These are phyloP conservation scores for Fusarium bactridioides DNA, from an alignment of 2,329 filamentous ascomycete genomes.

Conservation along the genomic window DNA sequence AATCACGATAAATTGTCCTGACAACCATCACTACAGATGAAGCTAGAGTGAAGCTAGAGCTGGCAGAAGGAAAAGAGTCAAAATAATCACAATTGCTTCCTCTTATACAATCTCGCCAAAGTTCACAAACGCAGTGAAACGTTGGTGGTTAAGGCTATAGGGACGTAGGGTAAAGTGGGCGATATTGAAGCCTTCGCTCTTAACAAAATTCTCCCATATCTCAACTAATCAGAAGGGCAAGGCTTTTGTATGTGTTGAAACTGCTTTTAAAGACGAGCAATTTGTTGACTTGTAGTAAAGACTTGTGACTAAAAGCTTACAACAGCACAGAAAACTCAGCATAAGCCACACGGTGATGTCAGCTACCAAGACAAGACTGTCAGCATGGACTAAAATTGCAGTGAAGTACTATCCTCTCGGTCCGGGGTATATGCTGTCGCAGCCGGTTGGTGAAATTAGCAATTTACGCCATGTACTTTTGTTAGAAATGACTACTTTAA, in stretches of 20 bases:
- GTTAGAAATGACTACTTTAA: too few relatives aligned
- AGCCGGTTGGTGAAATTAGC: too few relatives aligned
- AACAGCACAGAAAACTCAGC: too few relatives aligned
- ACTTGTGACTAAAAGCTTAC: too few relatives aligned
- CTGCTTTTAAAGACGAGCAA: not conserved
- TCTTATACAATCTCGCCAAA: not conserved
- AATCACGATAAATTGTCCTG: not conserved
- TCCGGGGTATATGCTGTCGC: too few relatives aligned
- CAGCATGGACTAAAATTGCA: not conserved
- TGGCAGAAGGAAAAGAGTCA: not conserved
- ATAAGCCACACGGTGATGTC: too few relatives aligned
- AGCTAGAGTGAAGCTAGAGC: not conserved
- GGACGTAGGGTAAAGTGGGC: not conserved
- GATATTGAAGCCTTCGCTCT: fast-evolving
- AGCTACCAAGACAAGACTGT: too few relatives aligned
- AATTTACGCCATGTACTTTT: too few relatives aligned
- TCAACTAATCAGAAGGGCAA: not conserved
- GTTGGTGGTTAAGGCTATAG: not conserved
- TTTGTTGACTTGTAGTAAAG: too few relatives aligned
- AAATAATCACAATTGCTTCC: not conserved
- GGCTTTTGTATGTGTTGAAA: not conserved
- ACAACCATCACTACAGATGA: not conserved
- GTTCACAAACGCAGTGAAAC: not conserved
- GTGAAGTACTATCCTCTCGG: too few relatives aligned
- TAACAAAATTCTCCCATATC: fast-evolving